Evolutionary conservation across 2,329 filamentous ascomycete genomes (phyloP), one percentile per base, ranked within the genome.

Genomic region (Alternaria sp.): DNA sequence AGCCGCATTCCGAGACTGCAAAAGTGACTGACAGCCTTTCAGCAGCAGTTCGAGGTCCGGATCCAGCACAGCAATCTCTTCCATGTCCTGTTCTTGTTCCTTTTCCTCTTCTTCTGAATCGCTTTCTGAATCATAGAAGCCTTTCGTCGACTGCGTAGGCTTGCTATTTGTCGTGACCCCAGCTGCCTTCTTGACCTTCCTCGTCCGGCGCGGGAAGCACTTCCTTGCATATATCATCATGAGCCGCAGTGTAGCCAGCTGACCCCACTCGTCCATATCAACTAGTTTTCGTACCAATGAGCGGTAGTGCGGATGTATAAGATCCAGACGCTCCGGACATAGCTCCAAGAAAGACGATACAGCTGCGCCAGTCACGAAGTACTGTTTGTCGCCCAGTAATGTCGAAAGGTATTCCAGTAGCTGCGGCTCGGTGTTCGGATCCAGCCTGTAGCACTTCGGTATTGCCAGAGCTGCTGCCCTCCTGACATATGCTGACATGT

Each of bases 251-350:
- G 92, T 92, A 3, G 93, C 91, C 57, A 98, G 80, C 81, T 99
- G 96, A 45, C 93, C 92, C 96, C 96, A 99, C 81, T 99, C 96
- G 75, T 99, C 96, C 96, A 99, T 99, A 77, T 99, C 96, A 23
- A 97, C 93, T 56, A 98, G 83, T 83, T 97, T 97, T 79, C 89
- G 92, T 66, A 97, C 90, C 66, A 99, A 83, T 36, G 88, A 85
- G 54, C 93, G 89, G 81, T 98, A 99, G 77, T 97, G 91, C 68
- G 91, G 90, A 80, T 99, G 96, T 70, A 99, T 89, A 63, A 99
- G 83, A 77, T 97, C 94, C 67, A 97, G 86, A 57, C 91, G 86
- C 15, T 96, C 91, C 0, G 96, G 94, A 69, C 95, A 98, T 26
- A 98, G 85, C 68, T 97, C 93, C 79, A 96, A 81, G 73, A 96